Base-by-base conservation (phyloP, 495 filamentous ascomycete species). In the Acidiella bohemica region DNA sequence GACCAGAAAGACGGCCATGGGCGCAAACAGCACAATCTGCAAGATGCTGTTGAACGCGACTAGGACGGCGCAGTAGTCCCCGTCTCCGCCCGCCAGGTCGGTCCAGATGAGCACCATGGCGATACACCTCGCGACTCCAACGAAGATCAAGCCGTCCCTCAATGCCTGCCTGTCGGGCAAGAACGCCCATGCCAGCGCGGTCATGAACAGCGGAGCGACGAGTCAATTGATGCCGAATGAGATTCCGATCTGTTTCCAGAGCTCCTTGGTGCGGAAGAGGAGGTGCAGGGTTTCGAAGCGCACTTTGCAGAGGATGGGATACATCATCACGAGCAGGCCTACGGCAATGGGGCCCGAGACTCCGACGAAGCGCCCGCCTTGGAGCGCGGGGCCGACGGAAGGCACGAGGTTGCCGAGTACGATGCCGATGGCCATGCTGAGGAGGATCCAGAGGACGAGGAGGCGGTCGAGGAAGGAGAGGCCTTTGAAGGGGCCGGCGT, bases 281-380 rank as follows among this genome's bases (percentile, higher is more conserved):
- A 71, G 67, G 56, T 88, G 83, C 29, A 96, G 59, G 0, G 68
- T 71, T 58, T 93, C 87, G 58, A 73, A 92, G 24, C 75, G 73
- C n/a, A 94, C 78, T 59, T 93, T 94, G 71, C 86, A 90, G 16
- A 93, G 66, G 45, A 92, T 92, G 0, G 86, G 86, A 51, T 92
- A 93, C 85, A 93, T 93, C 84, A 93, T 93, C 20, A 90, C 73
- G 6, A 93, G 68, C 14, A 93, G 65, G 10, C 86, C 85, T 44
- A 88, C 59, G 0, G 84, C 80, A 32, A 92, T 88, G 0, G 83
- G 84, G 5, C 86, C 51, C 12, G 76, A 81, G 20, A 92, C 84
- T 1, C 70, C 75, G 5, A 73, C 68, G 57, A 92, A 86, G 27
- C 68, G 69, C 0, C 84, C 82, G 38, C 68, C 70, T 44, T 87